These are phyloP conservation scores for Aspergillus fructus DNA, from an alignment of 2,329 filamentous ascomycete species.

Conservation along the genomic window DNA sequence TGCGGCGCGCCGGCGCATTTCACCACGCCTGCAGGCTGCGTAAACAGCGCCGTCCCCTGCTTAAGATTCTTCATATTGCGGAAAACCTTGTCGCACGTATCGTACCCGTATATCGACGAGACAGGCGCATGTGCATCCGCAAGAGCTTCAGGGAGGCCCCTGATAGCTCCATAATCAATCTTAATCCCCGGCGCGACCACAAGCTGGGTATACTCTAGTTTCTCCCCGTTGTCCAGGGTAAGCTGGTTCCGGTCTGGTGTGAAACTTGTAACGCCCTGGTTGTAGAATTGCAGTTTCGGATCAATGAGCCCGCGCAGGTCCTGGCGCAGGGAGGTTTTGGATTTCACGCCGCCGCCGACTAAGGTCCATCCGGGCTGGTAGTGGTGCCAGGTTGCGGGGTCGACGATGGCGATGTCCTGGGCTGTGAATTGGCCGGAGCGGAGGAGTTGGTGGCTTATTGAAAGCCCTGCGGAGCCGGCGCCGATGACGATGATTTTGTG, in stretches of 20 bases:
- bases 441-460: constrained; percentile 67
- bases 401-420: constrained; percentile 64
- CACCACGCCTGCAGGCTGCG: constrained; percentile 57
- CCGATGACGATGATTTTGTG: constrained; percentile 69
- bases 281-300: constrained; percentile 62
- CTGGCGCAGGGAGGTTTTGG: constrained; percentile 50
- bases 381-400: constrained; percentile 63
- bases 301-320: constrained; percentile 55
- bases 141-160: constrained; percentile 59
- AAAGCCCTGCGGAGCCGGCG: constrained; percentile 64
- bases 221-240: constrained; percentile 56
- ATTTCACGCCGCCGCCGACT: constrained; percentile 65
- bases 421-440: constrained; percentile 55
- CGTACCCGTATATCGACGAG: constrained; percentile 59
- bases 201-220: constrained; percentile 62
- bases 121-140: constrained; percentile 49
- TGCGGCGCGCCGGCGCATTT: constrained; percentile 64
- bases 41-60: constrained; percentile 58
- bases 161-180: constrained; percentile 52
- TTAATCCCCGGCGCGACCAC: constrained; percentile 61
- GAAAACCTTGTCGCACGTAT: constrained; percentile 56
- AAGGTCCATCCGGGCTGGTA: constrained; percentile 71
- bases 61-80: constrained; percentile 48
- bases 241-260: constrained; percentile 57
- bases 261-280: constrained; percentile 51